Base-by-base conservation (phyloP, 1,284 basidiomycete genomes). In the Salmacisia buchloeana region DNA sequence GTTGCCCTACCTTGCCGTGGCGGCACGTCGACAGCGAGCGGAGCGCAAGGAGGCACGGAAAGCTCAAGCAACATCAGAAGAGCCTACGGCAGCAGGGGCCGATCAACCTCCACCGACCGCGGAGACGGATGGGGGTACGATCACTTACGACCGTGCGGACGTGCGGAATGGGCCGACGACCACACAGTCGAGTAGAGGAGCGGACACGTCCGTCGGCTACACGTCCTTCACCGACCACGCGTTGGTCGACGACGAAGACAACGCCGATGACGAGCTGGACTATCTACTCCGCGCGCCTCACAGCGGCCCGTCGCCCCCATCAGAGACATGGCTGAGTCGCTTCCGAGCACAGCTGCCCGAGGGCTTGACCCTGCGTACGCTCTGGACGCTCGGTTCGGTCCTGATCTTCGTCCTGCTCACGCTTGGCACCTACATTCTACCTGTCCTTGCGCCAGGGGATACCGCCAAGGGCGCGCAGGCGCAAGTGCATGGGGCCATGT, bases 331-430 rank as follows among this genome's bases (percentile, higher is more conserved):
- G 6, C 41, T n/a, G 18, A 12, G 18, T n/a, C 41, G 6, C 15
- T 43, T 21, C 10, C 12, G 12, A n/a, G 36, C 12, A 38, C 36
- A 12, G n/a, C 41, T 43, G 41, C 57, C 27, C 1, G 18, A 63
- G 3, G 69, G 69, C 3, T 23, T 74, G 5, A 70, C 69, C 0
- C 61, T 78, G 15, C 74, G 76, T 21, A 71, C 75, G 0, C 64
- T 78, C 25, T 78, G 77, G 77, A 74, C 70, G 2, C 25, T 71
- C 2, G 70, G 72, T 2, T 64, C 60, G 7, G 18, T 78, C 29
- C 3, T 65, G 0, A 71, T 71, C 49, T 69, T 68, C 12, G 27
- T 57, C 27, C 35, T 74, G 21, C 69, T 75, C 61, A 59, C 69
- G 13, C 6, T 72, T 2, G 69, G 66, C 21, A 75, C 74, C 3